Base-by-base conservation (phyloP, 2,329 filamentous ascomycete genomes). In the Pseudogymnoascus sp. region DNA sequence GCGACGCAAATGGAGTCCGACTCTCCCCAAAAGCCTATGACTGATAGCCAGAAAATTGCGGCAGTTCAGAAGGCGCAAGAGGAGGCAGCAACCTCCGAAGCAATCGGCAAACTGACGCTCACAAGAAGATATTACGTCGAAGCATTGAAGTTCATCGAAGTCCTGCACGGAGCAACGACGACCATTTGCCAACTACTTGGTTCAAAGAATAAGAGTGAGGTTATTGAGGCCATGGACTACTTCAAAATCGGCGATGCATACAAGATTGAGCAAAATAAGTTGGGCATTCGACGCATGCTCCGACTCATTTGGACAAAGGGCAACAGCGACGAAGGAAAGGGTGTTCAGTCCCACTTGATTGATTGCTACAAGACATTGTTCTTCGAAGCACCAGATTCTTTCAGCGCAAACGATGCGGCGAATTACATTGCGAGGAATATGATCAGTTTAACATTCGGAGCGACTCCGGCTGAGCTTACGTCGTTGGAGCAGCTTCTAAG, bases 291-390 rank as follows among this genome's bases (percentile, higher is more conserved):
- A 64, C 88, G 92, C 64, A 99, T 99, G 95, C 82, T 99, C 67
- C 88, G 93, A 62, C 82, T 99, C 19, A 99, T 99, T 75, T 99
- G 95, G 95, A 99, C 95, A 67, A 99, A 99, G 77, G 93, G 95
- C 69, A 99, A 97, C 77, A 97, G 92, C 70, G 95, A 99, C 71
- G 96, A 99, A 80, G 95, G 96, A 70, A 99, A 97, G 77, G 95
- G 95, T 63, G 93, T 99, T 1, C 96, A 99, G 74, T 90, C 90
- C 1, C 95, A 99, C 75, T 82, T 99, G 31, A 96, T 99, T 68
- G 95, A 99, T 69, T 96, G 91, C 75, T 99, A 99, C 79, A 95
- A 90, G 73, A 87, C 91, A 19, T 84, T 99, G 0, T 99, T 97
- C 77, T 99, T 99, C 70, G 91, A 96, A 72, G 93, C 96, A 0